These are phyloP conservation scores for Trifolium dubium DNA, from an alignment of 306 rosid species.

Conservation along the genomic window DNA sequence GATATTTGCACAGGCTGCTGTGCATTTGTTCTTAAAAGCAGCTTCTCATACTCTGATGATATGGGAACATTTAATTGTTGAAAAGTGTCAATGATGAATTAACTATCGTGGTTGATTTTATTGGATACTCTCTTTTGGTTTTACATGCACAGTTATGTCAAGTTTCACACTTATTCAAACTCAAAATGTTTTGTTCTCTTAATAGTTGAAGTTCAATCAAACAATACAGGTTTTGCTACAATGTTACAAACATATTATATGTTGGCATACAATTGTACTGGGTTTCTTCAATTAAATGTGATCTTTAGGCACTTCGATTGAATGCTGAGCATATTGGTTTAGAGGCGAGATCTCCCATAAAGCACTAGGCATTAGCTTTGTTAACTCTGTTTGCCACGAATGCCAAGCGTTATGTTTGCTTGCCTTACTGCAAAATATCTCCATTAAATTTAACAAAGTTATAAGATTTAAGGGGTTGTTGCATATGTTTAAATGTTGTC, in stretches of 20 bases:
- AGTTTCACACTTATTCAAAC: conserved; percentile 1
- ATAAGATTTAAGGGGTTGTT: conserved; percentile 13
- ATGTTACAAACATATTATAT: not conserved
- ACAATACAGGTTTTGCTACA: not conserved
- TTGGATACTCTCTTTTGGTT: conserved; percentile 16
- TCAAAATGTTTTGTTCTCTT: not conserved
- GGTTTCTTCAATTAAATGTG: conserved; percentile 28
- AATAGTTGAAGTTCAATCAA: conserved; percentile 11
- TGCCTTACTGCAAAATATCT: conserved; percentile 16
- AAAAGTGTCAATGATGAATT: conserved; percentile 4
- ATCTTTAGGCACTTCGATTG: conserved; percentile 13
- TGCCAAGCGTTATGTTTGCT: conserved; percentile 22
- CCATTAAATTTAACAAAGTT: conserved; percentile 19
- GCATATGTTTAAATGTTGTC: not conserved
- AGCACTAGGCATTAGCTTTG: not conserved
- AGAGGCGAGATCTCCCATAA: conserved; percentile 14
- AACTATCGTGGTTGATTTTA: conserved; percentile 1
- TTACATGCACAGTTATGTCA: conserved; percentile 2
- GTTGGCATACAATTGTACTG: not conserved
- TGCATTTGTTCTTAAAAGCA: conserved; percentile 5
- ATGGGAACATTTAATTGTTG: conserved; percentile 26
- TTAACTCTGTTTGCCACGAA: conserved; percentile 21
- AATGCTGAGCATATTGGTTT: conserved; percentile 23
- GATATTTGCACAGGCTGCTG: not conserved
- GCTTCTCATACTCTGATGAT: not conserved